phyloP scores from a whole-genome alignment of 2,329 filamentous ascomycete genomes.

The Pseudocercospora fijiensis region DNA sequence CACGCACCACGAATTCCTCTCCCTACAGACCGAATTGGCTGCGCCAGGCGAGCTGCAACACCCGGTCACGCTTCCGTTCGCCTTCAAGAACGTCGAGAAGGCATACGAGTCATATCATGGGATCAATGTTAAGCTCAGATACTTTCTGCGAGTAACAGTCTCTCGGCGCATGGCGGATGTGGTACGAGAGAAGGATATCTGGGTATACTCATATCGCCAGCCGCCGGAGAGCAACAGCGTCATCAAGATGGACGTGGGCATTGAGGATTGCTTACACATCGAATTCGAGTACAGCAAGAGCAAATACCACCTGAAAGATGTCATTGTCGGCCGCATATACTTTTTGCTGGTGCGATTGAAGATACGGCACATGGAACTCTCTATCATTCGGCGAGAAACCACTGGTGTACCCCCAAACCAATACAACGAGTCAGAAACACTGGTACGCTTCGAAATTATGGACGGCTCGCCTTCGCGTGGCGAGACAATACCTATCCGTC shows the following conservation, averaged over 20 bases:
- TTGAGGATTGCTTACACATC: conserved; percentile 98
- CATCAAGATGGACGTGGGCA: conserved; percentile 99
- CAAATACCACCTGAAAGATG: conserved; percentile 98
- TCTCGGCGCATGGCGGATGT: conserved; percentile 97
- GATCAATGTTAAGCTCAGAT: conserved; percentile 98
- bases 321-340: conserved; percentile 98
- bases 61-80: conserved; percentile 97
- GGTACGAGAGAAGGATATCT: conserved; percentile 97
- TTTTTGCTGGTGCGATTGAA: conserved; percentile 95
- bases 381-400: conserved; percentile 94
- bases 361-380: conserved; percentile 99
- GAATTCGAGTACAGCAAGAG: conserved; percentile 99
- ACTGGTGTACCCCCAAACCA: conserved; percentile 96
- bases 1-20: conserved; percentile 99
- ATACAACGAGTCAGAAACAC: conserved; percentile 98
- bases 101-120: conserved; percentile 99
- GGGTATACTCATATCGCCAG: conserved; percentile 98
- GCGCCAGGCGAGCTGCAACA: conserved; percentile 97
- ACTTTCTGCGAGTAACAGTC: conserved; percentile 96
- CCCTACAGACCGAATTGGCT: conserved; percentile 91
- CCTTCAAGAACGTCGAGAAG: conserved; percentile 99
- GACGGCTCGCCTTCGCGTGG: conserved; percentile 95
- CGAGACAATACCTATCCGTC: conserved; percentile 90
- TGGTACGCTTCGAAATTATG: conserved; percentile 99
- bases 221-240: conserved; percentile 96